Percentiles rank a stretch among this genome's conserved stretches.
These are phyloP conservation scores for Hygrocybe punicea DNA, from an alignment of 768 basidiomycete species.

Conservation along the genomic window DNA sequence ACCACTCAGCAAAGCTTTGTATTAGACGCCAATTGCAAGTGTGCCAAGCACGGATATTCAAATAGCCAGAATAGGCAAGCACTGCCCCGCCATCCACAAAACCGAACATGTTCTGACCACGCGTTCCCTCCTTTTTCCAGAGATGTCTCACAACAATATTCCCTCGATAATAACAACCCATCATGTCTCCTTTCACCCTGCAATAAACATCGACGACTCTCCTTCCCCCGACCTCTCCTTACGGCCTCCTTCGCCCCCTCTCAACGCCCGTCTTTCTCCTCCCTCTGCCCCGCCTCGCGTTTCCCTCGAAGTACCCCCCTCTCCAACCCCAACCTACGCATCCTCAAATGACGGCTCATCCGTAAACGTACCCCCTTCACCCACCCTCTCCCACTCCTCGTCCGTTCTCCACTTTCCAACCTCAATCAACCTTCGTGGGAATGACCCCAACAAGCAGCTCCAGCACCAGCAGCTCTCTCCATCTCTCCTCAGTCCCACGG, in stretches of 20 bases:
- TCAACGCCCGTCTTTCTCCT: neutral
- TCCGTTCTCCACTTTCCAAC: constrained; percentile 53
- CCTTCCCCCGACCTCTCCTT: neutral
- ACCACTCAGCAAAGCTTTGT: too few relatives aligned
- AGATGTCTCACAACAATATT: neutral
- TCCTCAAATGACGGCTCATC: neutral
- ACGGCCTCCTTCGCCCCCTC: neutral
- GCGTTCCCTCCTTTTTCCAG: neutral
- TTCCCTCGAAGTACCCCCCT: constrained; percentile 27
- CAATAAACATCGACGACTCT: neutral
- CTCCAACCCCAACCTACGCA: constrained; percentile 26
- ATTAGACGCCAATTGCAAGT: too few relatives aligned
- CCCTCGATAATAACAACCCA: neutral
- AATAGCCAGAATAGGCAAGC: too few relatives aligned
- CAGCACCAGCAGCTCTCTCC: too few relatives aligned
- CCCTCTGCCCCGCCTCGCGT: constrained; percentile 10
- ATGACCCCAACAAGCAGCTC: constrained; percentile 57
- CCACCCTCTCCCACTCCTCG: constrained; percentile 67
- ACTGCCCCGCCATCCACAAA: neutral
- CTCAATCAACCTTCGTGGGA: constrained; percentile 60
- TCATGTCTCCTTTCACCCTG: neutral
- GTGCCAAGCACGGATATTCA: too few relatives aligned
- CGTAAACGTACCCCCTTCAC: constrained; percentile 56
- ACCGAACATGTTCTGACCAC: too few relatives aligned
- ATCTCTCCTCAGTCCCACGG: constrained; percentile 43